phyloP scores from a whole-genome alignment of 1,284 basidiomycete genomes.

The Papiliotrema terrestris region DNA sequence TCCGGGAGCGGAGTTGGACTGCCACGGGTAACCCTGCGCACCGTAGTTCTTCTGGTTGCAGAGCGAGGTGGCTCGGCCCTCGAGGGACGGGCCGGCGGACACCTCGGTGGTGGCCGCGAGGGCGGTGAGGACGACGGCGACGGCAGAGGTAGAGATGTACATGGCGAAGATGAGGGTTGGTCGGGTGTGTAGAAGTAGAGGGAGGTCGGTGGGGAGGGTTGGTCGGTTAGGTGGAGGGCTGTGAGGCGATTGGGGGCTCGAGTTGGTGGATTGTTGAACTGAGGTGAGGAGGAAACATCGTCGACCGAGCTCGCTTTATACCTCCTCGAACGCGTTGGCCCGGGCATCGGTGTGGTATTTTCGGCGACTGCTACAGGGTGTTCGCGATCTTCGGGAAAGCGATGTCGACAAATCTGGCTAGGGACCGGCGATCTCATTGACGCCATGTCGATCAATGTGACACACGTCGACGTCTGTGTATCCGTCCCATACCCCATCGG shows the following conservation, averaged over 20 bases:
- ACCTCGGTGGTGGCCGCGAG: background rate
- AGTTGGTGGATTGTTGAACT: background rate
- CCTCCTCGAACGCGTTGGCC: too few species aligned
- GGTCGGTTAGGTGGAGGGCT: background rate
- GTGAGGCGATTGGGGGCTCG: background rate
- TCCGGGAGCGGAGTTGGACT: constrained; percentile 20
- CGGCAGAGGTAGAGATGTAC: background rate
- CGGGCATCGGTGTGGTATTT: too few species aligned
- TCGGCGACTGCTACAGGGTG: too few species aligned
- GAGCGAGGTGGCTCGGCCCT: constrained; percentile 5
- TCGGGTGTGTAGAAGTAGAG: background rate
- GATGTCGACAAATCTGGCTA: too few species aligned
- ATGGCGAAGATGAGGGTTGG: background rate
- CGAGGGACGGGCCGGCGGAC: background rate
- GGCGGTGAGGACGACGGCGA: background rate
- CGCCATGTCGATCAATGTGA: too few species aligned
- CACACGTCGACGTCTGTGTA: too few species aligned
- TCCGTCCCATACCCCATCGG: too few species aligned
- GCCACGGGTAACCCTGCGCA: constrained; percentile 22
- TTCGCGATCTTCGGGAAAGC: too few species aligned
- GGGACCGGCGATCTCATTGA: too few species aligned
- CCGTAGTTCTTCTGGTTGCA: constrained; percentile 27
- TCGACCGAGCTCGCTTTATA: too few species aligned
- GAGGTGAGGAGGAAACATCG: too few species aligned
- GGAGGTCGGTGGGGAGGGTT: background rate